Conservation (phyloP, 352 stramenopile genomes). For the Phytophthora pistaciae region DNA sequence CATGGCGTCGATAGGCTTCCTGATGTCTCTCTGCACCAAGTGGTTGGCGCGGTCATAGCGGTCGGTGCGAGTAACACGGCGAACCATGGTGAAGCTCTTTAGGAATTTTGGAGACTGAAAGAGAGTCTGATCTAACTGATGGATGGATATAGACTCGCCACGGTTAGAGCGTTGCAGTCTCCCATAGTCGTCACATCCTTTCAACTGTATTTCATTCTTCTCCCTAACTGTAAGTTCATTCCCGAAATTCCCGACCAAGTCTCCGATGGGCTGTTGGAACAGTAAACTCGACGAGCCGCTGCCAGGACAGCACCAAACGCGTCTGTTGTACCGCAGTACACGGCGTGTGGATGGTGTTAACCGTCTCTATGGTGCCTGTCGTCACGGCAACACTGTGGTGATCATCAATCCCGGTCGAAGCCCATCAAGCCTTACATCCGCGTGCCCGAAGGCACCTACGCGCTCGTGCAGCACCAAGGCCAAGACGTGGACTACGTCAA, state of each 20-base stretch:
- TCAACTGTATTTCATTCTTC: not conserved
- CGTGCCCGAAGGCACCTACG: conserved; percentile 5
- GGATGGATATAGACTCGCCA: not conserved
- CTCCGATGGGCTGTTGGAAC: conserved; percentile 7
- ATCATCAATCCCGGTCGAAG: conserved; percentile 4
- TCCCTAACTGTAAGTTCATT: not conserved
- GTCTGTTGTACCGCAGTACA: conserved; percentile 4
- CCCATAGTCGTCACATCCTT: not conserved
- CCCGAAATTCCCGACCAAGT: not conserved
- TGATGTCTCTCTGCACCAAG: conserved; percentile 46
- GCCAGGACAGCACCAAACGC: conserved; percentile 42
- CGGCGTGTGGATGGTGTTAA: conserved; percentile 2
- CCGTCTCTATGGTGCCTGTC: conserved; percentile 2
- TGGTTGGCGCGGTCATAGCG: conserved; percentile 32
- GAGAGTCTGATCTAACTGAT: not conserved
- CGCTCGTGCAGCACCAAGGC: conserved; percentile 3
- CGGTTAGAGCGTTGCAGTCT: not conserved
- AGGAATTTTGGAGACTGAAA: not conserved
- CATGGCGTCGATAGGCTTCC: conserved; percentile 45
- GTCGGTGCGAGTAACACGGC: conserved; percentile 4
- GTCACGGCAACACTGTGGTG: conserved; percentile 3
- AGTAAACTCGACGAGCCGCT: conserved; percentile 3
- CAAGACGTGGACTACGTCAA: conserved; percentile 4
- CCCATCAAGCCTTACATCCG: conserved; percentile 1
- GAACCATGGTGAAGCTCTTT: not conserved